Conservation (phyloP, 257 asterid species). For the Solanum chiquidenum region DNA sequence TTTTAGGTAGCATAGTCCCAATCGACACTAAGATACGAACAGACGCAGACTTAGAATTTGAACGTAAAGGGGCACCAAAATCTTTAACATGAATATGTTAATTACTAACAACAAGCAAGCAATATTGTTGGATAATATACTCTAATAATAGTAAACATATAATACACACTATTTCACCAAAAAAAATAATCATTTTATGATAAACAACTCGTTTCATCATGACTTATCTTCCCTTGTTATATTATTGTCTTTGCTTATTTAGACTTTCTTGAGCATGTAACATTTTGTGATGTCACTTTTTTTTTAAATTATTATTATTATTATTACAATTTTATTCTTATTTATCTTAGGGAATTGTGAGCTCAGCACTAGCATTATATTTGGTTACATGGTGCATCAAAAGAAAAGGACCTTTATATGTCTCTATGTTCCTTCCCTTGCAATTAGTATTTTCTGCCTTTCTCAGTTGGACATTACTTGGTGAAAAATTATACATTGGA, state of each 20-base stretch:
- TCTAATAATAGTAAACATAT: not conserved
- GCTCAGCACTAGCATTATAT: slow-evolving; percentile 62
- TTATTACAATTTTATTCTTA: not conserved
- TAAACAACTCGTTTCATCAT: not conserved
- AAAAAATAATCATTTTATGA: not conserved
- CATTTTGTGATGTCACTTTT: not conserved
- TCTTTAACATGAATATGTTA: not conserved
- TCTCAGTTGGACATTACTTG: slow-evolving; percentile 72
- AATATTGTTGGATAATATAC: not conserved
- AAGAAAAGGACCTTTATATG: slow-evolving; percentile 73
- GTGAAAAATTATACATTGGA: slow-evolving; percentile 46
- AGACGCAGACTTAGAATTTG: too few relatives aligned
- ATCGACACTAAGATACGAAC: too few relatives aligned
- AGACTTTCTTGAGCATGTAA: not conserved
- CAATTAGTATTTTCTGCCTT: slow-evolving; percentile 63
- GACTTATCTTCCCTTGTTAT: not conserved
- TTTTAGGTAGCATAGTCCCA: not conserved
- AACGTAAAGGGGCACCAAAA: not conserved
- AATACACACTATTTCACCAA: not conserved
- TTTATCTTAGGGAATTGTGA: slow-evolving; percentile 36
- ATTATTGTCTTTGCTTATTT: not conserved
- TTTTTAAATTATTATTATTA: too few relatives aligned
- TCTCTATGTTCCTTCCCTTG: slow-evolving; percentile 72
- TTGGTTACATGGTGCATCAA: slow-evolving; percentile 61
- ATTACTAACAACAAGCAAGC: not conserved